Evolutionary conservation across 2,329 filamentous ascomycete species (phyloP).

Genomic region (Chrysosporium keratinophilum): DNA sequence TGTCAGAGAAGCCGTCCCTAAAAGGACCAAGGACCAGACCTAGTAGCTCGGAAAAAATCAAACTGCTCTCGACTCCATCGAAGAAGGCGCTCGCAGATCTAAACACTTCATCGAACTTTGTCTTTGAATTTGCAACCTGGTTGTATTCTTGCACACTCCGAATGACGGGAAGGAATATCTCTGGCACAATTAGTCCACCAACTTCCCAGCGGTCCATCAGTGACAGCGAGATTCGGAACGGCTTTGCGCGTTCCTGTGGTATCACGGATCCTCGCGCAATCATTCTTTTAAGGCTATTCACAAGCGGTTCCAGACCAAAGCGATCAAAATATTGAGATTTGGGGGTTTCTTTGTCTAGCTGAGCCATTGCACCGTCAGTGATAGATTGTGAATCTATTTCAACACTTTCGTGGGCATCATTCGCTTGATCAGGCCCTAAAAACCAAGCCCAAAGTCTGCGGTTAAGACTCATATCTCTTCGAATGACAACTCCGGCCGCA

Average conservation of each 20-base stretch:
- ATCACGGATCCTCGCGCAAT: constrained; percentile 48
- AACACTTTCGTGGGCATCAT: constrained; percentile 29
- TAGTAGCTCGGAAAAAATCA: constrained; percentile 80
- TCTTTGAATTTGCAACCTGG: constrained; percentile 50
- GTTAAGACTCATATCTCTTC: constrained; percentile 95
- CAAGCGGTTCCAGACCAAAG: constrained; percentile 64
- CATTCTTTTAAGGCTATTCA: constrained; percentile 64
- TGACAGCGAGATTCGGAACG: constrained; percentile 85
- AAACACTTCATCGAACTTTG: constrained; percentile 74
- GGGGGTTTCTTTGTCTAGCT: constrained; percentile 39
- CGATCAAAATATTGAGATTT: constrained; percentile 73
- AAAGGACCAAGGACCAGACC: constrained; percentile 45
- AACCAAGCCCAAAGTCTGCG: constrained; percentile 94
- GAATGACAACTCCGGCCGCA: constrained; percentile 73
- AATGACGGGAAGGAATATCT: constrained; percentile 78
- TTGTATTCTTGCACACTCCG: constrained; percentile 70
- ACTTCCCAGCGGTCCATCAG: constrained; percentile 99
- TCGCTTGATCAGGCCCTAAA: constrained; percentile 60
- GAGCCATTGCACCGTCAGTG: constrained; percentile 22
- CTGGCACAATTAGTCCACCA: constrained; percentile 75
- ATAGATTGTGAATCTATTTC: constrained; percentile 23
- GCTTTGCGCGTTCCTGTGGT: constrained; percentile 62
- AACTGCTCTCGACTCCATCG: constrained; percentile 85
- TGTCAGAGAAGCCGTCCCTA: constrained; percentile 37
- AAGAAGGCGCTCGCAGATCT: constrained; percentile 93